phyloP scores from a whole-genome alignment of 2,329 filamentous ascomycete genomes.

The Parafenestella ontariensis region DNA sequence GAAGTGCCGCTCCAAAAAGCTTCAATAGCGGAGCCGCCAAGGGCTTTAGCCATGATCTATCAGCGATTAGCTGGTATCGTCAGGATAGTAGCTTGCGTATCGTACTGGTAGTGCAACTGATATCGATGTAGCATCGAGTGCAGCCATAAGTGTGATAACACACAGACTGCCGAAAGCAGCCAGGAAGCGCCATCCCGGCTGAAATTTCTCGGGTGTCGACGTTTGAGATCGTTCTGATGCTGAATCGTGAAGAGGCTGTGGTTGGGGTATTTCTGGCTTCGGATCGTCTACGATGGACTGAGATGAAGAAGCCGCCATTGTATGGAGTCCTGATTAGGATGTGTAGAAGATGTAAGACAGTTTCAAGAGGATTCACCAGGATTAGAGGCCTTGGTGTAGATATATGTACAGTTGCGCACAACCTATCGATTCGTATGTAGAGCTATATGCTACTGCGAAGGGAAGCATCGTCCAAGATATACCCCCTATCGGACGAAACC shows the following conservation, averaged over 20 bases:
- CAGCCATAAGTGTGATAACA: constrained; percentile 66
- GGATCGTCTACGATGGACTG: constrained; percentile 15
- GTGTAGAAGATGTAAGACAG: no score
- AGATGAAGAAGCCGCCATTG: constrained; percentile 18
- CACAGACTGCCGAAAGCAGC: constrained; percentile 55
- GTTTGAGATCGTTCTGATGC: constrained; percentile 13
- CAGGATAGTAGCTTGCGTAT: neutral
- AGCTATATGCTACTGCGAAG: neutral
- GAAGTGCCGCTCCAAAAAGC: constrained; percentile 53
- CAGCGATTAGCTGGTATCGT: constrained; percentile 4
- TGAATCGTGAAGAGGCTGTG: constrained; percentile 13
- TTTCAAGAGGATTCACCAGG: neutral
- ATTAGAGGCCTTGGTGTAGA: neutral
- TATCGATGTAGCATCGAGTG: constrained; percentile 70
- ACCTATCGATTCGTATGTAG: neutral
- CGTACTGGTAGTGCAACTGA: constrained; percentile 63
- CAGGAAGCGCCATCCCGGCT: constrained; percentile 40
- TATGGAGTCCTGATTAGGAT: neutral
- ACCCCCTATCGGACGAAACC: neutral
- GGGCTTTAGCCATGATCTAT: constrained; percentile 47
- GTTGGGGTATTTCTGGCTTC: constrained; percentile 8
- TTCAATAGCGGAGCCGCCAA: constrained; percentile 49
- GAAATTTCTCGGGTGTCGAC: constrained; percentile 28
- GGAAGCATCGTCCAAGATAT: neutral
- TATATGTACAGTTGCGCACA: neutral